Evolutionary conservation across 148 eudicot species (phyloP), one percentile per base, ranked within the genome.

Genomic region (Diospyros lotus): DNA sequence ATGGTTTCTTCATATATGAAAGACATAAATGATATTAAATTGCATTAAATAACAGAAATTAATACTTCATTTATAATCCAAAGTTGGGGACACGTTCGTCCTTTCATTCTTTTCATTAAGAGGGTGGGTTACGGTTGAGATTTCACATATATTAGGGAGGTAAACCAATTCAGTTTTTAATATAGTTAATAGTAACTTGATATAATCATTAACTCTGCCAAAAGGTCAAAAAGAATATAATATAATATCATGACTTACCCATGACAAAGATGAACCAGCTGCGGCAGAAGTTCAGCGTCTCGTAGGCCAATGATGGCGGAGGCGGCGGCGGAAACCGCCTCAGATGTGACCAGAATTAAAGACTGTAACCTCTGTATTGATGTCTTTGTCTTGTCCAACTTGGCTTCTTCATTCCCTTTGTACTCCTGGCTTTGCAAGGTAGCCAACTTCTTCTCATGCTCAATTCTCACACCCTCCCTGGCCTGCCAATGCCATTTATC

Each of bases 341-440:
- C 93, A 69, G 98, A 90, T 61, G 97, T 92, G 64, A 94, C 98
- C 63, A 90, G 77, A 56, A 94, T 90, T 60, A 92, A 85, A 55
- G 98, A 94, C 77, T 94, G 98, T 54, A 92, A 77, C 84, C 80
- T 92, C 73, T 85, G 84, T 44, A 92, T 87, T 39, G 97, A 85
- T 48, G 97, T 71, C 80, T 94, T 94, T 68, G 98, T 92, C 84
- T 94, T 94, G 85, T 94, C 95, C 91, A 94, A 73, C 84, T 92
- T 94, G 46, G 77, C 79, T 73, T 90, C 96, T 1, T 90, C 89
- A 80, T 82, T 94, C 14, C 99, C 94, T 74, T 84, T 85, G 90
- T 78, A 87, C 78, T 89, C 96, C 79, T 89, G 96, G 80, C 80
- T 92, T 77, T 94, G 98, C 66, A 94, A 83, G 14, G 91, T 75